Conservation (phyloP, 192 early-diverging fungal genomes). For the Linnemannia zychae region DNA sequence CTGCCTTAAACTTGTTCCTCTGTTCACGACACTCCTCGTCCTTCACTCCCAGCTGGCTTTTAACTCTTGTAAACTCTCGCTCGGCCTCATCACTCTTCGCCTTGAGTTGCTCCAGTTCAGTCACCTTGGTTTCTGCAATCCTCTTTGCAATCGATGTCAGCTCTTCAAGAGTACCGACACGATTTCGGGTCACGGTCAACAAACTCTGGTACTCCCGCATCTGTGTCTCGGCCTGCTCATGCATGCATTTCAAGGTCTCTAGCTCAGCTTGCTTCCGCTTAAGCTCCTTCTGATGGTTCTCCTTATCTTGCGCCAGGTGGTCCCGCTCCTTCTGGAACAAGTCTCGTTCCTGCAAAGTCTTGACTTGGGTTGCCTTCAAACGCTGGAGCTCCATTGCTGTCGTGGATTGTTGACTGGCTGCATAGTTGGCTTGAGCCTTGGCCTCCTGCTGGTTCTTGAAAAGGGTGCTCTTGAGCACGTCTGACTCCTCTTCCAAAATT, state of each 20-base stretch:
- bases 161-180: constrained; percentile 41
- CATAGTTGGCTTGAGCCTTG: constrained; percentile 2
- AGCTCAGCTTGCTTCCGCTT: constrained; percentile 36
- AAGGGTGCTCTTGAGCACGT: not conserved
- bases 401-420: constrained; percentile 4
- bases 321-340: constrained; percentile 19
- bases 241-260: constrained; percentile 26
- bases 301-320: constrained; percentile 4
- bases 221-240: constrained; percentile 25
- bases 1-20: constrained; percentile 11
- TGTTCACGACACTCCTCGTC: constrained; percentile 20
- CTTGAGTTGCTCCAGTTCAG: constrained; percentile 28
- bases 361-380: constrained; percentile 28
- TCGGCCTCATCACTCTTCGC: constrained; percentile 19
- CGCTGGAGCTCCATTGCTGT: constrained; percentile 20
- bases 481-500: not conserved
- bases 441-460: constrained; percentile 31
- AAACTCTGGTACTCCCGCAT: constrained; percentile 35
- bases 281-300: constrained; percentile 22
- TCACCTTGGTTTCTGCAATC: constrained; percentile 38
- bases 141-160: constrained; percentile 53
- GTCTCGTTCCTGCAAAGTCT: constrained; percentile 35
- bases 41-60: constrained; percentile 12
- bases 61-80: not conserved
- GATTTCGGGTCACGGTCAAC: constrained; percentile 29